These are phyloP conservation scores for Pyrenochaeta sp. DNA, from an alignment of 2,329 filamentous ascomycete genomes.

Conservation along the genomic window DNA sequence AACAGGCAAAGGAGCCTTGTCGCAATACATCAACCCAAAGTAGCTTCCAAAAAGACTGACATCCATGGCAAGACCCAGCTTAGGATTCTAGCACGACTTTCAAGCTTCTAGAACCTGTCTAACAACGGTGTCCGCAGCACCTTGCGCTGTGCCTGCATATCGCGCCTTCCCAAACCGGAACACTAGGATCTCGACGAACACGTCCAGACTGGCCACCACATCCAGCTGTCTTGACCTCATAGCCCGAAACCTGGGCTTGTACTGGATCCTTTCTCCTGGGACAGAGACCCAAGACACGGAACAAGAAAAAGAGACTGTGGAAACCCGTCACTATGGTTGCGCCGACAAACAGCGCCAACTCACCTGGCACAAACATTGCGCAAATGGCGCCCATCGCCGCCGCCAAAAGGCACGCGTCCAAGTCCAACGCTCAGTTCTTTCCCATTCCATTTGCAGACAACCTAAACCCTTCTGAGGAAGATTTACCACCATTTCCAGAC, in stretches of 20 bases:
- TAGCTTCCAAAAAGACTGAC: not conserved
- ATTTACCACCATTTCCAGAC: conserved; percentile 38
- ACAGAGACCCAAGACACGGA: not conserved
- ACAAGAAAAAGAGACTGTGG: conserved; percentile 15
- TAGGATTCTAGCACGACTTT: not conserved
- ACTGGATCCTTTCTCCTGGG: no score
- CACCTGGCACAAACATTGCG: conserved; percentile 20
- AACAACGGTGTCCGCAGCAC: conserved; percentile 3
- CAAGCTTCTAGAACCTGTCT: not conserved
- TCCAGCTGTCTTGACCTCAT: not conserved
- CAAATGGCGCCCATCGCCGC: conserved; percentile 11
- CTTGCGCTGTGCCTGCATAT: conserved; percentile 10
- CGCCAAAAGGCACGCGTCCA: conserved; percentile 8
- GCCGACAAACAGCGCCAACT: conserved; percentile 17
- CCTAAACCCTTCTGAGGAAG: conserved; percentile 36
- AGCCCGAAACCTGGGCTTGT: no score
- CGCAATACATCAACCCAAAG: not conserved
- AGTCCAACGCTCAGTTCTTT: conserved; percentile 12
- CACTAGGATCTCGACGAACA: conserved; percentile 10
- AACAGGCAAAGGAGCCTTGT: not conserved
- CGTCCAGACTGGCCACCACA: not conserved
- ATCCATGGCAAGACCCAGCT: not conserved
- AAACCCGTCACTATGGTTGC: conserved; percentile 6
- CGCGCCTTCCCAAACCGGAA: conserved; percentile 19
- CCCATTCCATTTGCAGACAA: conserved; percentile 22